Evolutionary conservation across 306 rosid species (phyloP).

Genomic region (Bauhinia variegata): DNA sequence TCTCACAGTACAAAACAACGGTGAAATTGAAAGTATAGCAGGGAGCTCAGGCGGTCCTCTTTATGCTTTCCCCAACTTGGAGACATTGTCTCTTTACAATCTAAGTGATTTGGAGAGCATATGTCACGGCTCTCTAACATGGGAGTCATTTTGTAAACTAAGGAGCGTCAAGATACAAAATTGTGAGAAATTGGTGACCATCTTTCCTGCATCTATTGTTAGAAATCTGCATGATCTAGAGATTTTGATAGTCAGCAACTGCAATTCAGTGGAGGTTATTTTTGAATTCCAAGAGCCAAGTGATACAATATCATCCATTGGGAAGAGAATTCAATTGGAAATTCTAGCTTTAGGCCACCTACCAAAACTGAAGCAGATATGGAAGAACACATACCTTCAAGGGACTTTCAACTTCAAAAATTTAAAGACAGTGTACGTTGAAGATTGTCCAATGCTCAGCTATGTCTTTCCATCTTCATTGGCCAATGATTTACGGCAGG

Average conservation of each 20-base stretch:
- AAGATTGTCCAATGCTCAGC: too few relatives aligned
- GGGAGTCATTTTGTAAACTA: not conserved
- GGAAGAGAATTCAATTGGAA: not conserved
- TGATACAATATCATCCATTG: not conserved
- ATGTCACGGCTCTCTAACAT: too few relatives aligned
- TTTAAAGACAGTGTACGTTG: too few relatives aligned
- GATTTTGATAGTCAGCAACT: not conserved
- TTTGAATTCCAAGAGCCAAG: not conserved
- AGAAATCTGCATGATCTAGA: not conserved
- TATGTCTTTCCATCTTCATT: too few relatives aligned
- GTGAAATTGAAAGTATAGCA: not conserved
- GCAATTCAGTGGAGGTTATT: not conserved
- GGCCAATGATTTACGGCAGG: not conserved
- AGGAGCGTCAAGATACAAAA: not conserved
- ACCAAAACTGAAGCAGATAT: too few relatives aligned
- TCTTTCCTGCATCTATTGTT: not conserved
- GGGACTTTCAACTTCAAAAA: too few relatives aligned
- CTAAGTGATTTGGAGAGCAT: too few relatives aligned
- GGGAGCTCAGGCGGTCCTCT: too few relatives aligned
- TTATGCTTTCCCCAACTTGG: too few relatives aligned
- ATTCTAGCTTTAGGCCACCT: not conserved
- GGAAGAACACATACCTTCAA: too few relatives aligned
- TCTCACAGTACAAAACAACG: slow-evolving; percentile 21
- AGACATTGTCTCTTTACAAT: too few relatives aligned
- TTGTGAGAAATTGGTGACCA: not conserved